Base-by-base conservation (phyloP, 192 early-diverging fungal genomes). In the Mortierella antarctica region DNA sequence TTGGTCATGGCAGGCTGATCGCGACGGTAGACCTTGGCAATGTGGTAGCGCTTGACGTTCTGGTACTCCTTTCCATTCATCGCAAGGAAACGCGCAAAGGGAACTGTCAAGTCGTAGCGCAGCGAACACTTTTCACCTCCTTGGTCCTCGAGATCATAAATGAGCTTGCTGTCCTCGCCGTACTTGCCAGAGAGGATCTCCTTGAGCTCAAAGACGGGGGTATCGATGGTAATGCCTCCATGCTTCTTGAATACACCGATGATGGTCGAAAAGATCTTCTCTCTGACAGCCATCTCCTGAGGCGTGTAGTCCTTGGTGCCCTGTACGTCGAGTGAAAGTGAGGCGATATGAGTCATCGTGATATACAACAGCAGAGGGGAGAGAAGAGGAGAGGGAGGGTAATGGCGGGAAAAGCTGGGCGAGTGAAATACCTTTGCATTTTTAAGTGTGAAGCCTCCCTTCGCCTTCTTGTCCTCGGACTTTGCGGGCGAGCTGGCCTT, bases 1-100 rank as follows among this genome's bases (percentile, higher is more conserved):
- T 98, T 97, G 65, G 95, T 96, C 92, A 99, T 95, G 5, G 96
- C 96, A 49, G 98, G 98, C 82, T 99, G 95, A 85, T 99, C 98
- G 46, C 98, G 90, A 53, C 98, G 92, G 85, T 99, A 99, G 40
- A 99, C 97, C 79, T 97, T 98, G 66, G 96, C 98, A 71, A 99
- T 97, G 54, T 99, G 96, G 86, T 97, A 99, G 53, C 98, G 88
- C 85, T 98, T 98, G 65, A 98, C 92, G 83, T 91, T 97, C 63
- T 88, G 91, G 74, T 91, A 92, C 42, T 90, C 86, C 54, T 91
- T 91, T 20, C 88, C 87, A 73, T 98, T 96, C 92, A 95, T 94
- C 39, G 98, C 98, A 63, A 99, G 82, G 82, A 94, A 96, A 20
- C 98, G 91, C 17, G 97, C 95, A 86, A 99, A 99, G 17, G 98